Evolutionary conservation across 495 filamentous ascomycete species (phyloP).

Genomic region (Pyrenopolyporus hunteri): DNA sequence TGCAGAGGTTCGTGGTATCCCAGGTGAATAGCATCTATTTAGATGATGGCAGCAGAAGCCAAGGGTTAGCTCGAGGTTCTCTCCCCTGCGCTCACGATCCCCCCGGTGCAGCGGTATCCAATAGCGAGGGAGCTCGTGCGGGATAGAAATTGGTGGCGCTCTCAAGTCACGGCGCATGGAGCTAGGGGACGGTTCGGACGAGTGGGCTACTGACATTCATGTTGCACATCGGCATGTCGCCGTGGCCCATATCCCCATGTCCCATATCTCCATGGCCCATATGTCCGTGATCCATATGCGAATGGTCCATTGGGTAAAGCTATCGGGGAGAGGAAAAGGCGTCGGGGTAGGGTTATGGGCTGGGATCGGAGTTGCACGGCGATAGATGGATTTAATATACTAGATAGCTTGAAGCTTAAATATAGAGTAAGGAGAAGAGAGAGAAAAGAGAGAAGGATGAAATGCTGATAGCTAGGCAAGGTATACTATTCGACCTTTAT

Average conservation of each 20-base stretch:
- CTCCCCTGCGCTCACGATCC: not conserved
- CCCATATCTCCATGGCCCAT: constrained; percentile 67
- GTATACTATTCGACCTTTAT: too few relatives aligned
- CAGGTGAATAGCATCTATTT: constrained; percentile 95
- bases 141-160: constrained; percentile 11
- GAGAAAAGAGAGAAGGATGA: not conserved
- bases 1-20: constrained; percentile 89
- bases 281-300: constrained; percentile 52
- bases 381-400: too few relatives aligned
- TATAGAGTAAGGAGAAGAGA: not conserved
- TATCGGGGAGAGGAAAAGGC: constrained; percentile 1
- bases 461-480: too few relatives aligned
- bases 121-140: not conserved
- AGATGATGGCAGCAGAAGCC: not conserved
- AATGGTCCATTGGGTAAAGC: constrained; percentile 49
- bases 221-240: constrained; percentile 61
- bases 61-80: constrained; percentile 2
- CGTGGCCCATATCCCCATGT: constrained; percentile 54
- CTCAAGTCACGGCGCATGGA: constrained; percentile 10
- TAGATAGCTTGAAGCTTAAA: not conserved
- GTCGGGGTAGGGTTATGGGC: not conserved
- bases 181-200: constrained; percentile 1
- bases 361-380: not conserved
- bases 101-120: constrained; percentile 10
- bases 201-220: constrained; percentile 72